Conservation (phyloP, 305 asterid genomes). For the Solanum hybrid region DNA sequence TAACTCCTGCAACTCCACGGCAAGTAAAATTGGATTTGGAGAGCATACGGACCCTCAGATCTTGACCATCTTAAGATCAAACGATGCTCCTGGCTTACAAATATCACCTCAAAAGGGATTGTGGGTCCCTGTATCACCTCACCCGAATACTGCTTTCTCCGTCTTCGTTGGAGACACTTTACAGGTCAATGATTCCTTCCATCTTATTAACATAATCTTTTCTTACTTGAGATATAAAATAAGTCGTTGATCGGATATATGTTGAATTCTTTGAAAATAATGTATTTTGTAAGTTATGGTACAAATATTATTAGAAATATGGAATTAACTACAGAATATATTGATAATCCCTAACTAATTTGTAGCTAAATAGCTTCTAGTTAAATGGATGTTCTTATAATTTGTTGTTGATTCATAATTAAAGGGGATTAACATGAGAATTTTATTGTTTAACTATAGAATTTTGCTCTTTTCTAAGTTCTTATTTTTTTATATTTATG, state of each 20-base stretch:
- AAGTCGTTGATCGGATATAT: fast-evolving
- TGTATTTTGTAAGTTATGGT: not conserved
- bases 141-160: constrained; percentile 41
- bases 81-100: constrained; percentile 59
- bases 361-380: not conserved
- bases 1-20: not conserved
- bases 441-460: no score
- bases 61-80: constrained; percentile 60
- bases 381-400: not conserved
- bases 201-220: not conserved
- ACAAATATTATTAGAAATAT: not conserved
- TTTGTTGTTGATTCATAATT: not conserved
- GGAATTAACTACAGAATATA: not conserved
- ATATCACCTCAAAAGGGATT: constrained; percentile 53
- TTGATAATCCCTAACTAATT: no score
- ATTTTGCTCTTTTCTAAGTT: not conserved
- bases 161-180: constrained; percentile 65
- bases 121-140: constrained; percentile 59
- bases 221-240: not conserved
- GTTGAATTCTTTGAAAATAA: not conserved
- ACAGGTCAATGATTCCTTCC: constrained; percentile 21
- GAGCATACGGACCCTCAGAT: constrained; percentile 95
- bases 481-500: not conserved
- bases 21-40: constrained; percentile 46
- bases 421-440: not conserved